Evolutionary conservation across 1,284 basidiomycete genomes (phyloP).

Genomic region (Filobasidium uniguttulatum): DNA sequence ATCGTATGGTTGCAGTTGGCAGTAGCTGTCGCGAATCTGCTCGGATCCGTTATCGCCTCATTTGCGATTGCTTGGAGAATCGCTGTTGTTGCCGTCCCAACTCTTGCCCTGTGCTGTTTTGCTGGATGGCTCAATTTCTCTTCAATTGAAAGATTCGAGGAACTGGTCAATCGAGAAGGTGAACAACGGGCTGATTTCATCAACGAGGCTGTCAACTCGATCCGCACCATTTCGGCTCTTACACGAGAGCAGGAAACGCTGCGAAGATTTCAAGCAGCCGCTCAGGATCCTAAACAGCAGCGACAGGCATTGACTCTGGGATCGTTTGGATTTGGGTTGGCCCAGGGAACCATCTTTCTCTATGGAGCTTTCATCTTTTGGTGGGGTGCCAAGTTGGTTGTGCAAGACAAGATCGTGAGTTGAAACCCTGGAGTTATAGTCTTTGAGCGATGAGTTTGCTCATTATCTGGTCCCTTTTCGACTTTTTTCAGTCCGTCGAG

Average conservation of each 20-base stretch:
- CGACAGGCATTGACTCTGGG: constrained; percentile 25
- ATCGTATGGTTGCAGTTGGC: constrained; percentile 35
- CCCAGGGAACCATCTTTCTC: constrained; percentile 31
- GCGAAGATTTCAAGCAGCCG: constrained; percentile 15
- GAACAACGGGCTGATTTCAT: constrained; percentile 31
- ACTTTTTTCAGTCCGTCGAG: constrained; percentile 16
- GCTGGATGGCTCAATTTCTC: constrained; percentile 20
- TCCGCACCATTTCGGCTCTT: constrained; percentile 35
- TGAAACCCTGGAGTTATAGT: not conserved
- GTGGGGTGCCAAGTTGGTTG: constrained; percentile 30
- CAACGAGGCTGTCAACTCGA: constrained; percentile 36
- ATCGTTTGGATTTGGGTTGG: constrained; percentile 28
- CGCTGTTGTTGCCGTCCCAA: constrained; percentile 30
- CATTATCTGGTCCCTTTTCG: constrained; percentile 2
- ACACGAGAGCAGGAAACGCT: constrained; percentile 31
- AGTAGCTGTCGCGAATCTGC: constrained; percentile 22
- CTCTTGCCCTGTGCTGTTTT: constrained; percentile 20
- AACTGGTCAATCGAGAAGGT: constrained; percentile 25
- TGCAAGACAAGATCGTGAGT: constrained; percentile 20
- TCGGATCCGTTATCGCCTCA: constrained; percentile 33
- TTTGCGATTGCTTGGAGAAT: constrained; percentile 34
- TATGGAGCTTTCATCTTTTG: constrained; percentile 33
- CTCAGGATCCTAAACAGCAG: not conserved
- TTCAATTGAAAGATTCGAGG: constrained; percentile 25
- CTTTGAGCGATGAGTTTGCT: not conserved